A percentile compares a stretch with the other conserved stretches of the same genome.
Evolutionary conservation across 352 stramenopile species (phyloP).

Genomic region (Phytophthora ramorum): DNA sequence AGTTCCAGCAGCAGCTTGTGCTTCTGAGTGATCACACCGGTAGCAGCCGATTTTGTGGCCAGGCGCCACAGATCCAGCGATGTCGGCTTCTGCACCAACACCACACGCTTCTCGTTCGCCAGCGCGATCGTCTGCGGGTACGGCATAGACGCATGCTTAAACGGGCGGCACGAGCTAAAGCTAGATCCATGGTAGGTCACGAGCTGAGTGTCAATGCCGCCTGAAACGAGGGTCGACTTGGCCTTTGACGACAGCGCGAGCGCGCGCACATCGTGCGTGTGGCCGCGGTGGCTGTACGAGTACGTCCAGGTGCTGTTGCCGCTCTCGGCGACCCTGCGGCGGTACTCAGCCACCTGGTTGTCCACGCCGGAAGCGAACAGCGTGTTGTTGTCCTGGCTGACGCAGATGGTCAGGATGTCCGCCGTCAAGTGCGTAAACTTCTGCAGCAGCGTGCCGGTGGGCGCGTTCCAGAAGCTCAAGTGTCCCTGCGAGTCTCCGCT

Average conservation of each 20-base stretch:
- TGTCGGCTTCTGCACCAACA: conserved; percentile 79
- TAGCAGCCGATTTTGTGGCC: conserved; percentile 36
- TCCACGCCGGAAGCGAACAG: conserved; percentile 95
- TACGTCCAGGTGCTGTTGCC: conserved; percentile 74
- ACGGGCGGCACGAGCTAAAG: conserved; percentile 87
- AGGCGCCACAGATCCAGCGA: conserved; percentile 81
- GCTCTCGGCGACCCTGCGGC: conserved; percentile 47
- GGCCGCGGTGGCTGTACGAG: conserved; percentile 87
- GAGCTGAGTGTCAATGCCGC: conserved; percentile 94
- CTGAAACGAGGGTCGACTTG: conserved; percentile 86
- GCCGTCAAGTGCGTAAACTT: conserved; percentile 93
- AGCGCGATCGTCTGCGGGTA: conserved; percentile 75
- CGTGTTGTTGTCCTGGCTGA: conserved; percentile 85
- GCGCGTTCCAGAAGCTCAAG: conserved; percentile 94
- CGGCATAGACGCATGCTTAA: conserved; percentile 91
- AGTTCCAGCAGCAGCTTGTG: conserved; percentile 85
- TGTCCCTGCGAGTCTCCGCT: conserved; percentile 93
- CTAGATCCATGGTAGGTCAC: conserved; percentile 89
- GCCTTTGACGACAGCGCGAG: conserved; percentile 71
- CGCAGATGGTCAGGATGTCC: conserved; percentile 91
- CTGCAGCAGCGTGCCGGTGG: conserved; percentile 91
- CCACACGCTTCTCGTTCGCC: conserved; percentile 67
- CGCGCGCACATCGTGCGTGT: conserved; percentile 92
- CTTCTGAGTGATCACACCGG: conserved; percentile 44
- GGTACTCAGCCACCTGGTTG: conserved; percentile 92